Percentiles rank a stretch among this genome's conserved stretches.
These are phyloP conservation scores for Maudiozyma serrabonitensis DNA, from an alignment of 805 yeast genomes.

Conservation along the genomic window DNA sequence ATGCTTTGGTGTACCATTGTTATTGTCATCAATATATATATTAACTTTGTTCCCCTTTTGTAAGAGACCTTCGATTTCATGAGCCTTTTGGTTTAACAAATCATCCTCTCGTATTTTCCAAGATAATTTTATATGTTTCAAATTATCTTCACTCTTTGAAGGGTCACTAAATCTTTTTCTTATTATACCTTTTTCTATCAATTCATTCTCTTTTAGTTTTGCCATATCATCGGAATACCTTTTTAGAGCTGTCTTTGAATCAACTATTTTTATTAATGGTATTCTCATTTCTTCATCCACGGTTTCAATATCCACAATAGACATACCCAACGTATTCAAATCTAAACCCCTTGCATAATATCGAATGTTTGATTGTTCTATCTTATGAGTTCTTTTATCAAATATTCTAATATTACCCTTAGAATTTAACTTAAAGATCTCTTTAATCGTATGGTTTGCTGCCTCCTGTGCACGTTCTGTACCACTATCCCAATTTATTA, in stretches of 20 bases:
- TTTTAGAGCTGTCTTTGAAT: slow-evolving; percentile 18
- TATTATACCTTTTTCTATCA: slow-evolving; percentile 14
- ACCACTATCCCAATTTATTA: slow-evolving; percentile 24
- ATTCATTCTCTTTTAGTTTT: slow-evolving; percentile 17
- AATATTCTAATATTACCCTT: slow-evolving; percentile 20
- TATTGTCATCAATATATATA: slow-evolving; percentile 34
- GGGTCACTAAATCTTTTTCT: slow-evolving; percentile 8
- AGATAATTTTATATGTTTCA: slow-evolving; percentile 41
- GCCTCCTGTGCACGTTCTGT: slow-evolving; percentile 24
- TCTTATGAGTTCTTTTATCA: slow-evolving; percentile 12
- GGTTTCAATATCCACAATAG: slow-evolving; percentile 18
- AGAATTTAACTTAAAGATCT: slow-evolving; percentile 15
- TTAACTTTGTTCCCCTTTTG: slow-evolving; percentile 36
- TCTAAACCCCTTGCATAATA: slow-evolving; percentile 19
- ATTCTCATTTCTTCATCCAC: slow-evolving; percentile 10
- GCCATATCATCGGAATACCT: slow-evolving; percentile 23
- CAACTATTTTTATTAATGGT: slow-evolving; percentile 24
- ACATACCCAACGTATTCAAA: slow-evolving; percentile 16
- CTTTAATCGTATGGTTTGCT: slow-evolving; percentile 14
- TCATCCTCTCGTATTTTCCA: slow-evolving; percentile 52
- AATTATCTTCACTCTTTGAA: slow-evolving; percentile 21
- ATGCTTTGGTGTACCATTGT: slow-evolving; percentile 12
- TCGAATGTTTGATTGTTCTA: slow-evolving; percentile 17
- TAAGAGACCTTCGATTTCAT: slow-evolving; percentile 39
- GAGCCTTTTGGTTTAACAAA: slow-evolving; percentile 41